Evolutionary conservation across 2,329 filamentous ascomycete species (phyloP).

Genomic region (Ophiostoma ulmi): DNA sequence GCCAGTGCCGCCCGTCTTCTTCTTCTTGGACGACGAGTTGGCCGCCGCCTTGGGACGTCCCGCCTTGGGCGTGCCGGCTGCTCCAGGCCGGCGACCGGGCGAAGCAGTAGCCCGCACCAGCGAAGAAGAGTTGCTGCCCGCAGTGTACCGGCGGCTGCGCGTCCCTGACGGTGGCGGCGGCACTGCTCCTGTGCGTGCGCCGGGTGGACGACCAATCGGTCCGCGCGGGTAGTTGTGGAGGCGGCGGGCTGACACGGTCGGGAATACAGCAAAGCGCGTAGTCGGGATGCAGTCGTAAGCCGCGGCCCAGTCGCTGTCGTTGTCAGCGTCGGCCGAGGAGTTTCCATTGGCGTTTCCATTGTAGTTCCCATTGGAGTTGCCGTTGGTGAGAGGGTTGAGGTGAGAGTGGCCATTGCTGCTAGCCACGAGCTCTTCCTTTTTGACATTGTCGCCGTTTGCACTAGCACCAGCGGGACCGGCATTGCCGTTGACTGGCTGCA

Average conservation of each 20-base stretch:
- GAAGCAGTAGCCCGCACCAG: not conserved
- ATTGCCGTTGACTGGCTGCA: constrained; percentile 11
- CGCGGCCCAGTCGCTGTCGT: constrained; percentile 41
- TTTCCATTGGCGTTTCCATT: not conserved
- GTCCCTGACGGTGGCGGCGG: constrained; percentile 27
- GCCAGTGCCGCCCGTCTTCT: constrained; percentile 58
- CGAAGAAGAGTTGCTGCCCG: not conserved
- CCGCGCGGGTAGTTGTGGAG: constrained; percentile 45
- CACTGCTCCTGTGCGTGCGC: constrained; percentile 34
- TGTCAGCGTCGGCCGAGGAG: not conserved
- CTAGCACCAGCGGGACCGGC: not conserved
- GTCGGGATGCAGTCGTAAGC: constrained; percentile 58
- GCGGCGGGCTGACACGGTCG: constrained; percentile 53
- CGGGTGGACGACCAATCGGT: constrained; percentile 39
- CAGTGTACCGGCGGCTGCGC: constrained; percentile 34
- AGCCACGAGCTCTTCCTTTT: constrained; percentile 2
- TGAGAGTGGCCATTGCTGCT: not conserved
- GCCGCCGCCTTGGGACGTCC: constrained; percentile 39
- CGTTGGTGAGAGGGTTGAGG: not conserved
- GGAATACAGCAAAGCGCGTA: constrained; percentile 72
- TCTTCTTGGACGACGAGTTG: constrained; percentile 40
- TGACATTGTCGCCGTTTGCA: not conserved
- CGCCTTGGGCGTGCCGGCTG: constrained; percentile 33
- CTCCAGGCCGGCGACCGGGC: constrained; percentile 32
- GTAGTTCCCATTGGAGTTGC: not conserved